phyloP scores from a whole-genome alignment of 1,139 yeast genomes.

The Geotrichum klebahnii region DNA sequence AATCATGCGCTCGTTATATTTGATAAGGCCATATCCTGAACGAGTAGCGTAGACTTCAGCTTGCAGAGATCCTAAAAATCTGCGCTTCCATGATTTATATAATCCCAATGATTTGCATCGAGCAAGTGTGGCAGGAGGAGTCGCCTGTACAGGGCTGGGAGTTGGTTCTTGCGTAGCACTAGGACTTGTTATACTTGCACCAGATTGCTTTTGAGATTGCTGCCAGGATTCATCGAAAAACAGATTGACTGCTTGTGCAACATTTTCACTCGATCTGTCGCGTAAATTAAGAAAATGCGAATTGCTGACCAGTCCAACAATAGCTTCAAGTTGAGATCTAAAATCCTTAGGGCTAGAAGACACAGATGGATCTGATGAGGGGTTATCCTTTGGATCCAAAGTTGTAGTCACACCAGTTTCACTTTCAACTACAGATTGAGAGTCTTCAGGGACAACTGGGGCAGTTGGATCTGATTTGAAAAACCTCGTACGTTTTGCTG shows the following conservation, averaged over 20 bases:
- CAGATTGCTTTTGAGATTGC: not conserved
- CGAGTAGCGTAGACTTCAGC: constrained; percentile 82
- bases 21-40: constrained; percentile 54
- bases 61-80: constrained; percentile 65
- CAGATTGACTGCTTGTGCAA: constrained; percentile 34
- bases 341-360: constrained; percentile 14
- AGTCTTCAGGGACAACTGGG: no score
- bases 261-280: constrained; percentile 30
- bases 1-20: constrained; percentile 49
- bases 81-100: constrained; percentile 30
- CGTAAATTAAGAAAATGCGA: constrained; percentile 23
- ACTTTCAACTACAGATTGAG: not conserved
- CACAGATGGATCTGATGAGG: not conserved
- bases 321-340: constrained; percentile 26
- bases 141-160: not conserved
- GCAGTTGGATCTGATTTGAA: not conserved
- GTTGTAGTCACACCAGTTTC: not conserved
- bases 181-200: not conserved
- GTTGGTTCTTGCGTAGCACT: constrained; percentile 2
- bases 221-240: constrained; percentile 27
- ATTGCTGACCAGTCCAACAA: constrained; percentile 30
- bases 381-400: not conserved
- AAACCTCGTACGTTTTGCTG: constrained; percentile 1
- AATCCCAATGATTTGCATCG: constrained; percentile 11
- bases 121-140: constrained; percentile 1